Conservation (phyloP, 2,329 filamentous ascomycete species). For the Mycosphaerella arachidis region DNA sequence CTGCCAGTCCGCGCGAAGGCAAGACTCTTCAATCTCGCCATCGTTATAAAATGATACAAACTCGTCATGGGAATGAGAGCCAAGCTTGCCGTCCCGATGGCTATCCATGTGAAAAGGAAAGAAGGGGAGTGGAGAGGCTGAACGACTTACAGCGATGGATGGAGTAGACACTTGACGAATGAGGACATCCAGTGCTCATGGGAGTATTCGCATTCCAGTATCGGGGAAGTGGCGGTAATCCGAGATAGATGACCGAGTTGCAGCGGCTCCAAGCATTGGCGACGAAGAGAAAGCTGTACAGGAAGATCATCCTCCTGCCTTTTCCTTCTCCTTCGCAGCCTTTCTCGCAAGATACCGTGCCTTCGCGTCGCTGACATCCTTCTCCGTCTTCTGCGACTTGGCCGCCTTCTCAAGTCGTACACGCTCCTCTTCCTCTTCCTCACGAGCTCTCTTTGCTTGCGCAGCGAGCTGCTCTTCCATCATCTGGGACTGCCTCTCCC, state of each 20-base stretch:
- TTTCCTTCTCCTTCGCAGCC: constrained; percentile 56
- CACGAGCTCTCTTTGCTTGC: constrained; percentile 65
- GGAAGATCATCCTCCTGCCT: constrained; percentile 26
- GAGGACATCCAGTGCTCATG: not conserved
- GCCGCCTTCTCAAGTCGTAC: constrained; percentile 58
- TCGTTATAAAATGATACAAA: constrained; percentile 28
- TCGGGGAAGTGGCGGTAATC: too few species aligned
- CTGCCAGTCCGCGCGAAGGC: constrained; percentile 24
- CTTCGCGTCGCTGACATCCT: constrained; percentile 71
- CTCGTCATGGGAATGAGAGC: constrained; percentile 26
- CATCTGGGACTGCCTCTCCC: constrained; percentile 74
- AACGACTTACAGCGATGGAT: not conserved
- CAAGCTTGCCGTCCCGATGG: constrained; percentile 30
- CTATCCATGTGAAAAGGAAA: constrained; percentile 8
- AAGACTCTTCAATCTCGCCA: constrained; percentile 27
- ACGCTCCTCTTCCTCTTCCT: constrained; percentile 64
- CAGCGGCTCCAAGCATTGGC: not conserved
- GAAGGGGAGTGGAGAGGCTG: not conserved
- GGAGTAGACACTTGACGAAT: not conserved
- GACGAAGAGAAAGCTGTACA: not conserved
- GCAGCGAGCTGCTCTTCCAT: constrained; percentile 72
- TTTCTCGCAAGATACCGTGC: constrained; percentile 77
- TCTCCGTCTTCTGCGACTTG: constrained; percentile 74
- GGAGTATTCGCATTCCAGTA: not conserved
- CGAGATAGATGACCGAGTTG: not conserved